Evolutionary conservation across 495 filamentous ascomycete species (phyloP), one percentile per base, ranked within the genome.

Genomic region (Trichocladium uniseriatum): DNA sequence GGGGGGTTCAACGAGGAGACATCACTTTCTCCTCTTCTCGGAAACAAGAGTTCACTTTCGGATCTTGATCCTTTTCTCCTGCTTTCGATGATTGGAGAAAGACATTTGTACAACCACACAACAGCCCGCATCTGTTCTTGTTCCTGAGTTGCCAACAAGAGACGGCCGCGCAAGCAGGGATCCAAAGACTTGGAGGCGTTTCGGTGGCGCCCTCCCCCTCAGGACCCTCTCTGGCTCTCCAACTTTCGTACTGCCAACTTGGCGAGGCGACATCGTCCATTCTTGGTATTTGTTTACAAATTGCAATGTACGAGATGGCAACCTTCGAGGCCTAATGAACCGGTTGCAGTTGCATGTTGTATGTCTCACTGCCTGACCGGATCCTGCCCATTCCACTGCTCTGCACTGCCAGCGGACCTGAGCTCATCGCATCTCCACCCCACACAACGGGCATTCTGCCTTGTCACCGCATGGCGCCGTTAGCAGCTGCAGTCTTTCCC

Each of bases 381-480:
- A 27, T 27, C 24, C 24, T 38, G 4, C 8, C 20, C 27, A 43
- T 45, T 45, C 43, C 29, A 24, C 18, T 35, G 7, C 32, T 9
- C 43, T 31, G 40, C 42, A 21, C 24, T 8, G 15, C 27, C 18
- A 14, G 20, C 0, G 24, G 13, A 16, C 18, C 28, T 14, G 19
- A 18, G 20, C 4, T 8, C 21, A 18, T 11, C 43, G 5, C 5
- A 3, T 13, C 13, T 38, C 22, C 2, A 35, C 29, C 35, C 19
- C 11, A 16, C 2, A 38, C 35, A 19, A n/a, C n/a, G n/a, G 24
- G 16, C 28, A 41, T 24, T 36, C 46, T 41, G 46, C 46, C 46
- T 42, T 42, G 38, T 48, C 45, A 11, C 20, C 27, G 45, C 24
- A 16, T 41, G 37, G 37, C 37, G 45, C 27, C 19, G 46, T 18